Percentiles rank a stretch among this genome's conserved stretches.
Evolutionary conservation across 495 filamentous ascomycete genomes (phyloP).

Genomic region (Neurospora sp.): DNA sequence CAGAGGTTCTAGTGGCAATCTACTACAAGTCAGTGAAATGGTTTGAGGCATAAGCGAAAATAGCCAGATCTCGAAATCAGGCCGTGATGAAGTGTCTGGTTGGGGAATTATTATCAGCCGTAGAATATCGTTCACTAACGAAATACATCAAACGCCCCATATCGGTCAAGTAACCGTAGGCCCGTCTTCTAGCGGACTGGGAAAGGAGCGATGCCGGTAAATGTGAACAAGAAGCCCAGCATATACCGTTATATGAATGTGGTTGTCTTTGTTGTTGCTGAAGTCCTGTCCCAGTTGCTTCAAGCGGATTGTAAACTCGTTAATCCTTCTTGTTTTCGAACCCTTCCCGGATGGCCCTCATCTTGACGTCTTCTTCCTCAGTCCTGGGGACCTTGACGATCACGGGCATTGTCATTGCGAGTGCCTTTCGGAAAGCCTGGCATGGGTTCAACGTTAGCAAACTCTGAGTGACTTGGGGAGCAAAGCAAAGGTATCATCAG

Average conservation of each 20-base stretch:
- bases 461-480: constrained; percentile 11
- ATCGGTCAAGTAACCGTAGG: not conserved
- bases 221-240: not conserved
- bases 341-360: constrained; percentile 13
- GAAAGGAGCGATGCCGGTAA: not conserved
- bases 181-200: not conserved
- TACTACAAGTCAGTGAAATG: no score
- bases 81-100: not conserved
- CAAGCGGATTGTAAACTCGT: not conserved
- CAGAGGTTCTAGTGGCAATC: no score
- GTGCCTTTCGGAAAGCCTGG: constrained; percentile 47
- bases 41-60: no score
- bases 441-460: constrained; percentile 12
- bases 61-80: no score
- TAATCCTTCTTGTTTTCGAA: not conserved
- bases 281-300: not conserved
- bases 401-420: constrained; percentile 43
- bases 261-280: not conserved
- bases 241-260: not conserved
- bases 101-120: not conserved
- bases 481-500: constrained; percentile 18
- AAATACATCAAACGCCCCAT: not conserved
- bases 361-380: constrained; percentile 39
- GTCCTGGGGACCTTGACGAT: constrained; percentile 48
- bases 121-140: not conserved